Evolutionary conservation across 1,284 basidiomycete genomes (phyloP), one percentile per base, ranked within the genome.

Genomic region (Cystobasidium slooffiae): DNA sequence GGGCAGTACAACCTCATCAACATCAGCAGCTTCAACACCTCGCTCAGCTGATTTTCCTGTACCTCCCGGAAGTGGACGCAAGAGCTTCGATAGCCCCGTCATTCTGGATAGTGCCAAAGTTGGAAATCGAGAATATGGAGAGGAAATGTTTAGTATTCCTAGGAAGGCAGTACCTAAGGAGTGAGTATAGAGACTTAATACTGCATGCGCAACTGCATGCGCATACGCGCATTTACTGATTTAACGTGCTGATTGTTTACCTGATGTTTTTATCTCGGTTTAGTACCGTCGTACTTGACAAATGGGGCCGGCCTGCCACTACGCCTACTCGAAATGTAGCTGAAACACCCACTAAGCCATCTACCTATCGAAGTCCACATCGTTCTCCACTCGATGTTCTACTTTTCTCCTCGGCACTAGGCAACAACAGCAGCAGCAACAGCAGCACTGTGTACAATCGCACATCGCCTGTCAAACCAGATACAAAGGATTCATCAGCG

Each of bases 131-230:
- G 55, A 59, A 44, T 69, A 59, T 61, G 55, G 67, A 14, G 67
- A 69, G 53, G 67, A 69, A 44, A 59, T 69, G 67, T 69, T 69
- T 39, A 69, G 67, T 44, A 41, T 69, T 7, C n/a, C n/a, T 12
- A 10, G 67, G 31, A 69, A 69, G 39, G 55, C 67, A 3, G 67
- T 69, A n/a, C 67, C 67, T 41, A 22, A 39, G 37, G 47, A 24
- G 65, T 68, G 20, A 55, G 65, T n/a, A n/a, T n/a, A n/a, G n/a
- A n/a, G n/a, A n/a, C n/a, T n/a, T n/a, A n/a, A n/a, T n/a, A n/a
- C n/a, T n/a, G n/a, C n/a, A n/a, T n/a, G n/a, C n/a, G n/a, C n/a
- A n/a, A n/a, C n/a, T n/a, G n/a, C n/a, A n/a, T n/a, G n/a, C n/a
- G n/a, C n/a, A n/a, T n/a, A n/a, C n/a, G n/a, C n/a, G n/a, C n/a